Conservation (phyloP, 192 early-diverging fungal species). For the Linnemannia zychae region DNA sequence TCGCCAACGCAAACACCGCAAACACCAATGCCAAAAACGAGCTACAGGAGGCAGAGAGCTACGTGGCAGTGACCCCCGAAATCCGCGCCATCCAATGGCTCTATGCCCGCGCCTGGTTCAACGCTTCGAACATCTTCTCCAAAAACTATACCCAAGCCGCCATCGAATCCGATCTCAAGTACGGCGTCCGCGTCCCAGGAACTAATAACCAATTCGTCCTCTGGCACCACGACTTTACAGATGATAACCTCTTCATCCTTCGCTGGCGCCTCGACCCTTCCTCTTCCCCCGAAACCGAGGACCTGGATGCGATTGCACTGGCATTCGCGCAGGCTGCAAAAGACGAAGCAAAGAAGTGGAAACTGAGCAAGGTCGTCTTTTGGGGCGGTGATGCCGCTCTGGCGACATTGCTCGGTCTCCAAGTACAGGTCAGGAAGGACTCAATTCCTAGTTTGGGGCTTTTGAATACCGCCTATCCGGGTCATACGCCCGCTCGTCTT, state of each 20-base stretch:
- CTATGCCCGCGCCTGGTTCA: constrained; percentile 32
- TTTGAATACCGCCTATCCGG: constrained; percentile 16
- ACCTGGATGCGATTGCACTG: constrained; percentile 11
- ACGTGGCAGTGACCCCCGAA: constrained; percentile 38
- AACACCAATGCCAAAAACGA: not conserved
- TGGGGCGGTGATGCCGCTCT: constrained; percentile 25
- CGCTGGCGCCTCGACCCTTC: constrained; percentile 40
- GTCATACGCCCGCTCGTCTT: not conserved
- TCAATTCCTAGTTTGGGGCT: constrained; percentile 38
- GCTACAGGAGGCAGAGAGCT: not conserved
- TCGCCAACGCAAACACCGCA: not conserved
- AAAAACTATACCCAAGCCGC: not conserved
- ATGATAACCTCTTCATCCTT: constrained; percentile 45
- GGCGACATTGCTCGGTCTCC: constrained; percentile 25
- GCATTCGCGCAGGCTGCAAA: constrained; percentile 32
- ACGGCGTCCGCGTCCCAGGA: constrained; percentile 21
- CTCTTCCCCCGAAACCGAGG: not conserved
- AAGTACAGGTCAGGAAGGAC: constrained; percentile 21
- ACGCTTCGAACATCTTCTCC: constrained; percentile 16
- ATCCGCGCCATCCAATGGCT: constrained; percentile 39
- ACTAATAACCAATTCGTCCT: constrained; percentile 30
- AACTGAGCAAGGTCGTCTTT: constrained; percentile 34
- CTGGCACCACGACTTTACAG: constrained; percentile 51
- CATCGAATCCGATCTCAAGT: constrained; percentile 19
- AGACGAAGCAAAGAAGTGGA: constrained; percentile 42